Evolutionary conservation across 2,329 filamentous ascomycete species (phyloP).

Genomic region (Coniella lustricola): DNA sequence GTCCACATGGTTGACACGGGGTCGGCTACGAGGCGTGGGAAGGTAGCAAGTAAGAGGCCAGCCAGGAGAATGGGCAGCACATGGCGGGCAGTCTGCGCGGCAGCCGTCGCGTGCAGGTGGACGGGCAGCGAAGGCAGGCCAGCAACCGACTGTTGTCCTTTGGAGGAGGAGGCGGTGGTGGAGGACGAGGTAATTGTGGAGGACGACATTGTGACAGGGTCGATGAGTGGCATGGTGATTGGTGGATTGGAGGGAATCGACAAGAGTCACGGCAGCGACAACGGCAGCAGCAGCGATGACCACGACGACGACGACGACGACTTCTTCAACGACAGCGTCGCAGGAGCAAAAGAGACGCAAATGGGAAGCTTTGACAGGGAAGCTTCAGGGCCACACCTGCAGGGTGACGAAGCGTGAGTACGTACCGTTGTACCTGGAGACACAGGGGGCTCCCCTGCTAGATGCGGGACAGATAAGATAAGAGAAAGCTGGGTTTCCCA

Average conservation of each 20-base stretch:
- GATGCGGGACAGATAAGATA: too few species aligned
- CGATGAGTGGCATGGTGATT: slow-evolving; percentile 23
- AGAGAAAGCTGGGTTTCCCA: neutral
- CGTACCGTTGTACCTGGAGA: too few species aligned
- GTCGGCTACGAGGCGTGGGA: slow-evolving; percentile 25
- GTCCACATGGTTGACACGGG: slow-evolving; percentile 24
- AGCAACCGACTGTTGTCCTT: slow-evolving; percentile 1
- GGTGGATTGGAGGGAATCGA: neutral
- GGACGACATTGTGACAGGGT: slow-evolving; percentile 27
- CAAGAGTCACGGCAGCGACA: too few species aligned
- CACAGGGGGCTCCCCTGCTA: too few species aligned
- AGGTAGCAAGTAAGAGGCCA: slow-evolving; percentile 23
- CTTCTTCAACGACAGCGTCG: too few species aligned
- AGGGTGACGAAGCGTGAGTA: too few species aligned
- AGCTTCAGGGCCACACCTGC: too few species aligned
- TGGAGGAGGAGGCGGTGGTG: slow-evolving; percentile 17
- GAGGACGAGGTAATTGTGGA: slow-evolving; percentile 10
- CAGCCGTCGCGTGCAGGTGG: slow-evolving; percentile 19
- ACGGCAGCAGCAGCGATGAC: too few species aligned
- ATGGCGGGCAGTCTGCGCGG: slow-evolving; percentile 24
- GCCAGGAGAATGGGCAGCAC: slow-evolving; percentile 23
- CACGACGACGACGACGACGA: too few species aligned
- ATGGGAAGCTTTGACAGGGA: neutral
- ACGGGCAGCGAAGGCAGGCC: slow-evolving; percentile 19
- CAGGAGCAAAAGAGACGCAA: too few species aligned